Evolutionary conservation across 2,329 filamentous ascomycete genomes (phyloP).

Genomic region (Lizonia empirigonia): DNA sequence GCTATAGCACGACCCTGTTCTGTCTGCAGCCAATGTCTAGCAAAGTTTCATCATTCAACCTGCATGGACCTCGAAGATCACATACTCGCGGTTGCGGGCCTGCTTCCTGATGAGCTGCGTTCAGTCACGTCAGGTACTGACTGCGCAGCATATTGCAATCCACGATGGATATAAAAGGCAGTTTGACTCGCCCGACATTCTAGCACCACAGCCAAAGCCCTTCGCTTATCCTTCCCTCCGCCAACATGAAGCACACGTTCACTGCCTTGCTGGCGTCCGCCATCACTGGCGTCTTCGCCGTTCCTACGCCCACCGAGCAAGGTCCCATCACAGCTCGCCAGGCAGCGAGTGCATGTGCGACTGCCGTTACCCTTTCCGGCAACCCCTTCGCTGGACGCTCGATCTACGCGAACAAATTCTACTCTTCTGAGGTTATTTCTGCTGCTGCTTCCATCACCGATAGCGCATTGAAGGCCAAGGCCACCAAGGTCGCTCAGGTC

Average conservation of each 20-base stretch:
- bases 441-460: slow-evolving; percentile 64
- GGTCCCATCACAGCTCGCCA: slow-evolving; percentile 43
- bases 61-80: slow-evolving; percentile 38
- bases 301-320: slow-evolving; percentile 41
- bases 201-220: slow-evolving; percentile 28
- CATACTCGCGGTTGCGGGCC: slow-evolving; percentile 42
- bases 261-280: slow-evolving; percentile 43
- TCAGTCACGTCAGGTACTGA: slow-evolving; percentile 1
- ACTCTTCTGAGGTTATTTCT: slow-evolving; percentile 59
- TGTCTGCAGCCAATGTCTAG: slow-evolving; percentile 34
- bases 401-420: slow-evolving; percentile 60
- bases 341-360: slow-evolving; percentile 39
- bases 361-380: slow-evolving; percentile 52
- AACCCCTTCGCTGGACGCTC: slow-evolving; percentile 59
- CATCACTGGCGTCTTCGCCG: slow-evolving; percentile 43
- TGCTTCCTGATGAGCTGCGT: slow-evolving; percentile 41
- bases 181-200: slow-evolving; percentile 15
- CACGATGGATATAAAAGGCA: slow-evolving; percentile 40
- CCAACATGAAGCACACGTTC: slow-evolving; percentile 46
- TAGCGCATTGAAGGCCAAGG: slow-evolving; percentile 58
- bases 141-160: slow-evolving; percentile 5
- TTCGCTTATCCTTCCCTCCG: slow-evolving; percentile 26
- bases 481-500: slow-evolving; percentile 55
- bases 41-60: slow-evolving; percentile 40
- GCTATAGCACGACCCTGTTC: slow-evolving; percentile 32